These are phyloP conservation scores for Pyrus communis DNA, from an alignment of 306 rosid species.

Conservation along the genomic window DNA sequence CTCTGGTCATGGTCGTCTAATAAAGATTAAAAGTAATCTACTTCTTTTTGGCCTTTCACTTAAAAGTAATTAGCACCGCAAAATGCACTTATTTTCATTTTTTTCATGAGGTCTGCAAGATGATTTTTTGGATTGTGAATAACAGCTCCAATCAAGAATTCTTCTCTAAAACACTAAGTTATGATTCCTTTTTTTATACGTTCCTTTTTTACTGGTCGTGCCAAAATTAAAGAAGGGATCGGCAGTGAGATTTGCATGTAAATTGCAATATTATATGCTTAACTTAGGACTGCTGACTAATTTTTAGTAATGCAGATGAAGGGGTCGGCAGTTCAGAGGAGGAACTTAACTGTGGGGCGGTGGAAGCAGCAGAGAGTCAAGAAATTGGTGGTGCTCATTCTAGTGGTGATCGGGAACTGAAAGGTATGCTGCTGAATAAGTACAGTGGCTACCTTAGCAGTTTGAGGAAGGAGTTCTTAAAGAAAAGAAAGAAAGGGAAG, in stretches of 20 bases:
- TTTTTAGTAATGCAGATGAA: slow-evolving; percentile 1
- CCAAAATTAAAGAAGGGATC: no score
- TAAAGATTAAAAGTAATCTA: no score
- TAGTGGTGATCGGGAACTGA: slow-evolving; percentile 39
- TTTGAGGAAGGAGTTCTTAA: slow-evolving; percentile 61
- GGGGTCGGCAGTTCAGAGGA: slow-evolving; percentile 23
- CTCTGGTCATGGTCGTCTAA: background rate
- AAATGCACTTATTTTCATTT: background rate
- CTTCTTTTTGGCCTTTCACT: background rate
- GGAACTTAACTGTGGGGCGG: slow-evolving; percentile 32
- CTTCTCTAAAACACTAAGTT: background rate
- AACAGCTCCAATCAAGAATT: background rate
- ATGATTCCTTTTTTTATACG: background rate
- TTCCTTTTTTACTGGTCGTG: no score
- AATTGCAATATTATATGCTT: background rate
- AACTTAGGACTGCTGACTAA: background rate
- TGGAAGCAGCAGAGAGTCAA: slow-evolving; percentile 23
- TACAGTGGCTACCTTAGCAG: slow-evolving; percentile 74
- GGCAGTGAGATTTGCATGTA: background rate
- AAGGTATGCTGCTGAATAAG: slow-evolving; percentile 66
- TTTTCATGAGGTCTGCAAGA: background rate
- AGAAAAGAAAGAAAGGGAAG: slow-evolving; percentile 76
- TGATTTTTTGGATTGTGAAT: background rate
- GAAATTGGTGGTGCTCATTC: slow-evolving; percentile 10
- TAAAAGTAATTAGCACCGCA: background rate